phyloP scores from a whole-genome alignment of 2,329 filamentous ascomycete genomes.

The Aureobasidium mangrovei region DNA sequence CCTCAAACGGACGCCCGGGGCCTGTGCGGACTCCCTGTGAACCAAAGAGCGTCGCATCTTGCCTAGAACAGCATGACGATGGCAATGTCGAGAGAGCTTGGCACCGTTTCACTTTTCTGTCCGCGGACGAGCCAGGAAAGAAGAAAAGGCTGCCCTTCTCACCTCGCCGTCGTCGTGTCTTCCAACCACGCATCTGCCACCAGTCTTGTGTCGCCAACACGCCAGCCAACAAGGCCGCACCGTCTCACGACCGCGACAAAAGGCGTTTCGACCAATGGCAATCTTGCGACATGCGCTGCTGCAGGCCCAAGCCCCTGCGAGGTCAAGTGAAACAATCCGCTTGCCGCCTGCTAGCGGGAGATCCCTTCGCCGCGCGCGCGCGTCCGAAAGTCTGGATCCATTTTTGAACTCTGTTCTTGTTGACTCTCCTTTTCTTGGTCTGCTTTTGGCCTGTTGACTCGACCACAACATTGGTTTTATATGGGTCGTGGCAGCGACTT shows the following conservation, averaged over 20 bases:
- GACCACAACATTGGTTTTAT: neutral
- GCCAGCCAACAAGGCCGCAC: neutral
- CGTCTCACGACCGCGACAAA: slow-evolving; percentile 8
- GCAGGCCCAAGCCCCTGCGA: slow-evolving; percentile 11
- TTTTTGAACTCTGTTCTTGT: slow-evolving; percentile 6
- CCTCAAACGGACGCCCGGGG: neutral
- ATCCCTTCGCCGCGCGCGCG: slow-evolving; percentile 2
- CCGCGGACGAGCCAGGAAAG: neutral
- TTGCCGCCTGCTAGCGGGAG: slow-evolving; percentile 11
- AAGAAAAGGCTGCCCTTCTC: neutral
- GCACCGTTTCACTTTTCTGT: slow-evolving; percentile 8
- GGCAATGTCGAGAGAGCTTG: slow-evolving; percentile 6
- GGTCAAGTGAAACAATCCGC: slow-evolving; percentile 14
- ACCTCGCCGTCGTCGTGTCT: neutral
- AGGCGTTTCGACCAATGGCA: slow-evolving; percentile 7
- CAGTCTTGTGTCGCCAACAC: neutral
- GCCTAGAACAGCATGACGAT: slow-evolving; percentile 6
- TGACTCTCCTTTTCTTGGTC: slow-evolving; percentile 11
- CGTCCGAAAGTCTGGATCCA: slow-evolving; percentile 11
- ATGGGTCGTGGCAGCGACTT: neutral
- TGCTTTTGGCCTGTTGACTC: neutral
- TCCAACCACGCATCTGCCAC: neutral
- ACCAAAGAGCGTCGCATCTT: slow-evolving; percentile 1
- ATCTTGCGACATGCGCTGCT: slow-evolving; percentile 14
- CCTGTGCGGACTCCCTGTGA: slow-evolving; percentile 7